Base-by-base conservation (phyloP, 768 basidiomycete species). In the Gelatoporia subvermispora region DNA sequence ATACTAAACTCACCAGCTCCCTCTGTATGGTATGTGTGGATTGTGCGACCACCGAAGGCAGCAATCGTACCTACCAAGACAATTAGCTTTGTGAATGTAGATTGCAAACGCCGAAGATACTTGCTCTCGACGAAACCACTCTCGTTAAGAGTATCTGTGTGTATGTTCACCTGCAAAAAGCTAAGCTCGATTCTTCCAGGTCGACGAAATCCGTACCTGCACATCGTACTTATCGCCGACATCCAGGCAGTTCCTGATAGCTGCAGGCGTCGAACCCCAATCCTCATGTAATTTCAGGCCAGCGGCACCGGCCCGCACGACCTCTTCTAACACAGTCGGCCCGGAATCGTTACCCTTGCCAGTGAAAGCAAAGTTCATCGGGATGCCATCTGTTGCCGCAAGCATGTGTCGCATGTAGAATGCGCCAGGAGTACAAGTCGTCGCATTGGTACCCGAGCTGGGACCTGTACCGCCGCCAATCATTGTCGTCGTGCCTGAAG, bases 401-500 rank as follows among this genome's bases (percentile, higher is more conserved):
- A 99, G 72, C 95, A 98, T 98, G 42, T 84, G 80, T 40, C 75
- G 72, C 75, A 99, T 84, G 64, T 95, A 93, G 65, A 88, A 94
- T 22, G 83, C 83, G 55, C 86, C 89, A 0, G 93, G 78, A 0
- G 96, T 98, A 61, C 95, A 97, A 0, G 96, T 94, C 46, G 96
- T 98, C 28, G 95, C 95, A 55, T 82, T 88, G 23, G 93, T 84
- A 18, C 91, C 89, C 0, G 90, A 85, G 41, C 82, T 82, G 0
- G 96, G 96, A 17, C 96, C 96, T 0, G 96, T 98, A 1, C 96
- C 95, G 11, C 95, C 95, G 11, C 95, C 95, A 45, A 98, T 84
- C 78, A 97, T 81, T 1, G 93, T 97, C 2, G 95, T 98, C 39
- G 85, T 89, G 3, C 93, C 92, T 0, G 79, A 70, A 2, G 86